These are phyloP conservation scores for Fusarium sarcochroum DNA, from an alignment of 2,329 filamentous ascomycete species.

Conservation along the genomic window DNA sequence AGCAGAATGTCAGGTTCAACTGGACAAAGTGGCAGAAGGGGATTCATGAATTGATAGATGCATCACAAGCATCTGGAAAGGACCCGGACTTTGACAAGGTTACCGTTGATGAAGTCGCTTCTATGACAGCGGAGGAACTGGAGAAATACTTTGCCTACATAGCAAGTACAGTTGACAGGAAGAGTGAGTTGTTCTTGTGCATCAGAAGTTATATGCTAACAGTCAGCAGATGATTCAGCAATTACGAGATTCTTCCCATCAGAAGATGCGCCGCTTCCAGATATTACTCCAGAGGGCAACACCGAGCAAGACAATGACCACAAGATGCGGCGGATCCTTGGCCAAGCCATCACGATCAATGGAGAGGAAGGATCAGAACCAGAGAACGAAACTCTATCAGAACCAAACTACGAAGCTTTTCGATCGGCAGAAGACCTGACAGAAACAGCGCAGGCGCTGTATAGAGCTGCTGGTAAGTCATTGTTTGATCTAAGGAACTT, in stretches of 20 bases:
- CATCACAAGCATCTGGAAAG: constrained; percentile 18
- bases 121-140: constrained; percentile 71
- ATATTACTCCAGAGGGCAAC: constrained; percentile 35
- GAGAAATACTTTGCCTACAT: constrained; percentile 73
- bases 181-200: constrained; percentile 46
- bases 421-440: constrained; percentile 52
- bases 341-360: constrained; percentile 27
- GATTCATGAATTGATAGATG: constrained; percentile 53
- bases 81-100: constrained; percentile 63
- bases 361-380: constrained; percentile 22
- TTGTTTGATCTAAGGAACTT: background rate
- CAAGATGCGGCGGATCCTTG: constrained; percentile 41
- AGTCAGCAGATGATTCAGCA: constrained; percentile 45
- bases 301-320: constrained; percentile 48
- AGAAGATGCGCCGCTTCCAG: constrained; percentile 40
- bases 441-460: constrained; percentile 51
- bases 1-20: constrained; percentile 62
- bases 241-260: constrained; percentile 55
- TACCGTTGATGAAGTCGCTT: constrained; percentile 72
- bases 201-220: constrained; percentile 18
- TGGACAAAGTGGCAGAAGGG: constrained; percentile 79
- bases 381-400: constrained; percentile 4
- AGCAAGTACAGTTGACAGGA: constrained; percentile 51
- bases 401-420: constrained; percentile 51
- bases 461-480: constrained; percentile 52